Evolutionary conservation across 1,139 yeast genomes (phyloP).

Genomic region (Kurtzmaniella quercitrusa): DNA sequence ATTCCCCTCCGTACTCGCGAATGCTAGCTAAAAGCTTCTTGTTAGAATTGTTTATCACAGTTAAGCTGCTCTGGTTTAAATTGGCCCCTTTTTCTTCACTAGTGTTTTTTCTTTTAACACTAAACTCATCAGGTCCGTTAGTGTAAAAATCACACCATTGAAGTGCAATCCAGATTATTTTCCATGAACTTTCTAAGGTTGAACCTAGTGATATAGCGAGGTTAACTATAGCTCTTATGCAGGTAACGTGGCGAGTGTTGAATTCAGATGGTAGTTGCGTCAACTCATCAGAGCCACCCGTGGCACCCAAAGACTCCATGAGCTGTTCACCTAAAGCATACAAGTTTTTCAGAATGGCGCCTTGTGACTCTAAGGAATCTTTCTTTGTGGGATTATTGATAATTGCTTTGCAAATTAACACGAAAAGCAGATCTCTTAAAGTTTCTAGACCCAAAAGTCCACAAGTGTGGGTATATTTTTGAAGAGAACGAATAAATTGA

Average conservation of each 20-base stretch:
- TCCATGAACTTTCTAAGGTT: constrained; percentile 66
- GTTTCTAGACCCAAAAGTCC: constrained; percentile 62
- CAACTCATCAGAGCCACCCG: neutral
- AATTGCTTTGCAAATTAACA: constrained; percentile 53
- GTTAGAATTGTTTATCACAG: constrained; percentile 51
- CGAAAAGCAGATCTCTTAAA: constrained; percentile 59
- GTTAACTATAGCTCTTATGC: constrained; percentile 74
- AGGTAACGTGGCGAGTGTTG: constrained; percentile 64
- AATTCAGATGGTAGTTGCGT: constrained; percentile 34
- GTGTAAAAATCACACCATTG: constrained; percentile 71
- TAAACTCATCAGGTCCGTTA: constrained; percentile 55
- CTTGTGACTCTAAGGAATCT: constrained; percentile 7
- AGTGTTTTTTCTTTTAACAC: constrained; percentile 12
- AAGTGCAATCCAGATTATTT: constrained; percentile 58
- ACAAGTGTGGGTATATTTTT: constrained; percentile 75
- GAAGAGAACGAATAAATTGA: constrained; percentile 63
- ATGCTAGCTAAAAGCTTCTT: constrained; percentile 63
- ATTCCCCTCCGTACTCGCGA: constrained; percentile 43
- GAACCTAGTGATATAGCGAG: constrained; percentile 79
- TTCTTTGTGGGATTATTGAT: constrained; percentile 29
- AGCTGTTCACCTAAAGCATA: constrained; percentile 57
- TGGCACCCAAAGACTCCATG: constrained; percentile 49
- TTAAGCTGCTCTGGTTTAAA: constrained; percentile 38
- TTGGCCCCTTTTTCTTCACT: constrained; percentile 21
- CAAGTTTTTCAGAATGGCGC: constrained; percentile 31